These are phyloP conservation scores for Candida freyschussii DNA, from an alignment of 1,139 yeast genomes.

Conservation along the genomic window DNA sequence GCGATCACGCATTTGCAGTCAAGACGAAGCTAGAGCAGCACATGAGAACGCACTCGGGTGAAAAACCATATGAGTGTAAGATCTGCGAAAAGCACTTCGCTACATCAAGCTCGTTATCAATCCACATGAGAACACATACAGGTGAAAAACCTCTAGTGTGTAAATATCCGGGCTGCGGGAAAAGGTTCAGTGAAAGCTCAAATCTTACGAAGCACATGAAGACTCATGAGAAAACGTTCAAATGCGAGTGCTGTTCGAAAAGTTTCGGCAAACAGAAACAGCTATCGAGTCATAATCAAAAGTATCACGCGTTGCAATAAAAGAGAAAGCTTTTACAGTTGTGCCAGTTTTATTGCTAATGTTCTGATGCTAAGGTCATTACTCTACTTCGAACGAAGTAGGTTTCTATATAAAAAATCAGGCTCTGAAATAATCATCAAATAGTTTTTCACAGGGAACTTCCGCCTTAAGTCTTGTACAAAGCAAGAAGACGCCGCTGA, in stretches of 20 bases:
- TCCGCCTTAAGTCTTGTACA: slow-evolving; percentile 83
- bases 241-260: slow-evolving; percentile 47
- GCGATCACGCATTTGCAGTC: slow-evolving; percentile 63
- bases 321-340: too few species aligned
- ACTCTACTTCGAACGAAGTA: too few species aligned
- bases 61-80: slow-evolving; percentile 68
- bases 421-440: slow-evolving; percentile 43
- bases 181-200: slow-evolving; percentile 83
- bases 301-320: slow-evolving; percentile 23
- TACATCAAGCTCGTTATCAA: slow-evolving; percentile 48
- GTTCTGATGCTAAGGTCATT: too few species aligned
- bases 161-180: slow-evolving; percentile 74
- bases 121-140: slow-evolving; percentile 79
- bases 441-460: slow-evolving; percentile 77
- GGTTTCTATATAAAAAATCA: background rate
- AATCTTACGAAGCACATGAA: slow-evolving; percentile 86
- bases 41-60: slow-evolving; percentile 84
- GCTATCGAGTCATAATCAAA: slow-evolving; percentile 37
- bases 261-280: slow-evolving; percentile 44
- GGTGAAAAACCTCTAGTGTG: slow-evolving; percentile 89
- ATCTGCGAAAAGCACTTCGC: slow-evolving; percentile 65
- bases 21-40: slow-evolving; percentile 58
- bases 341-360: too few species aligned
- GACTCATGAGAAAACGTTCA: slow-evolving; percentile 49
- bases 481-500: slow-evolving; percentile 87